These are phyloP conservation scores for Penicillium hesseltinei DNA, from an alignment of 2,329 filamentous ascomycete species.

Conservation along the genomic window DNA sequence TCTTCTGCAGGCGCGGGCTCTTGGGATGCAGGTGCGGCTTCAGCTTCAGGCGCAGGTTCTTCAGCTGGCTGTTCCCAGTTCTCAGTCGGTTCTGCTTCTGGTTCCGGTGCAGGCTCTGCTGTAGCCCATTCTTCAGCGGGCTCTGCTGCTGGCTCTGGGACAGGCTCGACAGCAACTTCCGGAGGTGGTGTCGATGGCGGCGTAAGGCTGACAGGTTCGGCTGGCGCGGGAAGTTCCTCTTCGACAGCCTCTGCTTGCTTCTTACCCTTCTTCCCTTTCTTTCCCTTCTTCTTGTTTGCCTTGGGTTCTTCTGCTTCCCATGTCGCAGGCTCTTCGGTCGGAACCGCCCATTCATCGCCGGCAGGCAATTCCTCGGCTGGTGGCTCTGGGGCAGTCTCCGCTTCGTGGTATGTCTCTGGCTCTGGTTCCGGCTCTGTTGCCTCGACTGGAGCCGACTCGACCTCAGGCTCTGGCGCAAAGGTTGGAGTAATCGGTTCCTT, in stretches of 20 bases:
- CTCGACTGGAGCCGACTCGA: not conserved
- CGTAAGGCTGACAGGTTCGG: constrained; percentile 29
- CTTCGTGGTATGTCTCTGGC: not conserved
- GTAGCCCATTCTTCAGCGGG: not conserved
- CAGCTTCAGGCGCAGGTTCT: not conserved
- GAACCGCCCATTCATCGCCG: not conserved
- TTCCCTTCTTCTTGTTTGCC: constrained; percentile 22
- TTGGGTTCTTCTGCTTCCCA: constrained; percentile 3
- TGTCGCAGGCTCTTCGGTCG: not conserved
- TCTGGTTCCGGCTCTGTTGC: not conserved
- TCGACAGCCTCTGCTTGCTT: constrained; percentile 22
- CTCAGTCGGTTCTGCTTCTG: constrained; percentile 4
- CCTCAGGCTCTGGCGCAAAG: not conserved
- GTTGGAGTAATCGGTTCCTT: not conserved
- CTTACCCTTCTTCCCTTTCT: constrained; percentile 32
- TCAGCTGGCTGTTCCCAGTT: constrained; percentile 1
- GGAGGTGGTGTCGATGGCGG: constrained; percentile 41
- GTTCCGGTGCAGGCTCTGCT: not conserved
- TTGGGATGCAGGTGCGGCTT: not conserved
- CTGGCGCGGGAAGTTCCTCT: constrained; percentile 23
- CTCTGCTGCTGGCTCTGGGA: constrained; percentile 11
- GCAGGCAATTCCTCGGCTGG: not conserved
- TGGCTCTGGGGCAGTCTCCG: not conserved
- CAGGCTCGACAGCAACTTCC: constrained; percentile 3
- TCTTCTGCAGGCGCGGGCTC: not conserved